These are phyloP conservation scores for Jackrogersella minutella DNA, from an alignment of 495 filamentous ascomycete genomes.

Conservation along the genomic window DNA sequence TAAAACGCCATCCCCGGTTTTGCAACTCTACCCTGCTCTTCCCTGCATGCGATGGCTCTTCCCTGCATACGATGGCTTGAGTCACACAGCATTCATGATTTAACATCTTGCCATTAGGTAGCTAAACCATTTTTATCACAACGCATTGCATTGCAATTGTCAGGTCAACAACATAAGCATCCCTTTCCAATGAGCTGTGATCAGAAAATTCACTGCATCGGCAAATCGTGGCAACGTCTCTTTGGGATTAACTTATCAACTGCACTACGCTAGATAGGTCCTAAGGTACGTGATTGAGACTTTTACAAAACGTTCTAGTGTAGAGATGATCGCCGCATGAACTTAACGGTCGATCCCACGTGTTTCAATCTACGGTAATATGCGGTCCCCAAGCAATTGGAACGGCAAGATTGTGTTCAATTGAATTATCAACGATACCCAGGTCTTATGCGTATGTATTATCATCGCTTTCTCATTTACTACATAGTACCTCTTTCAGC, in stretches of 20 bases:
- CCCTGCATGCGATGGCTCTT: too few species aligned
- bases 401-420: conserved; percentile 7
- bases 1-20: conserved; percentile 31
- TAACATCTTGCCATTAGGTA: conserved; percentile 10
- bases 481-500: too few species aligned
- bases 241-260: background rate
- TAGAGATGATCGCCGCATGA: conserved; percentile 28
- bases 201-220: conserved; percentile 1
- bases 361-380: conserved; percentile 37
- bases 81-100: conserved; percentile 11
- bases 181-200: background rate
- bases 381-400: conserved; percentile 7
- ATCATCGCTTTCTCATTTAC: background rate
- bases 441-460: too few species aligned
- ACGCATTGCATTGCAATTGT: background rate
- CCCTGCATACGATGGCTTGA: background rate
- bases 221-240: background rate
- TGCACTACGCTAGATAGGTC: background rate
- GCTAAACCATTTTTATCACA: too few species aligned
- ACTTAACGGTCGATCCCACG: conserved; percentile 39
- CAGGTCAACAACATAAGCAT: background rate
- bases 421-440: background rate
- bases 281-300: background rate
- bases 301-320: conserved; percentile 26
- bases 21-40: conserved; percentile 16